Base-by-base conservation (phyloP, 148 eudicot species). In the Limonium bicolor region DNA sequence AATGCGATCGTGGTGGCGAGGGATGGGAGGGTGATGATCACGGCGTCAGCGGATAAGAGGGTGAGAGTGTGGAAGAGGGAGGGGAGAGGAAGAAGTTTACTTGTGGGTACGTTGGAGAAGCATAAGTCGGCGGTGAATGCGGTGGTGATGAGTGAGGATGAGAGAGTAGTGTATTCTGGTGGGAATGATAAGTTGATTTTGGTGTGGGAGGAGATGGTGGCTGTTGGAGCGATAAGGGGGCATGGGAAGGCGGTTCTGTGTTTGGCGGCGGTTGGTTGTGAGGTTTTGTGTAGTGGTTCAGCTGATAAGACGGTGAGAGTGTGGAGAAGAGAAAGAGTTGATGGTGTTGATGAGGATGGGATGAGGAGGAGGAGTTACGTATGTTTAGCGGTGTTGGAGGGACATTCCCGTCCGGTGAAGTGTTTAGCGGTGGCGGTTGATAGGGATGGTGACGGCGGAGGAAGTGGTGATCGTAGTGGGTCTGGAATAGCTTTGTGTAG, bases 41-140 rank as follows among this genome's bases (percentile, higher is more conserved):
- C 90, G 2, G 90, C 90, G 5, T 82, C 96, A 0, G 96, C 96
- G 0, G 96, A 82, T 21, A 94, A 86, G 3, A 64, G 82, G 16
- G 82, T 87, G 13, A 82, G 76, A 31, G 72, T 67, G 24, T 87
- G 96, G 96, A 27, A 86, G 74, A 50, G 17, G 67, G 41, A 51
- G 57, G 20, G 40, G 8, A 5, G 18, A 7, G 58, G 13, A 7
- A 9, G 1, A 0, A 55, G 65, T 5, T 56, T 74, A 8, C 47
- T 60, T 11, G 72, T 71, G 20, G 68, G 50, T 30, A 70, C 75
- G 9, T 18, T 87, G 43, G 21, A 82, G 42, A 68, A 56, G 11
- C 86, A 76, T 19, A 79, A 76, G 20, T 47, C 48, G 11, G 94
- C 96, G 26, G 70, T 87, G 27, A 87, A 88, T 29, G 59, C 90